These are phyloP conservation scores for Barnettozyma wickerhamii DNA, from an alignment of 805 yeast genomes.

Conservation along the genomic window DNA sequence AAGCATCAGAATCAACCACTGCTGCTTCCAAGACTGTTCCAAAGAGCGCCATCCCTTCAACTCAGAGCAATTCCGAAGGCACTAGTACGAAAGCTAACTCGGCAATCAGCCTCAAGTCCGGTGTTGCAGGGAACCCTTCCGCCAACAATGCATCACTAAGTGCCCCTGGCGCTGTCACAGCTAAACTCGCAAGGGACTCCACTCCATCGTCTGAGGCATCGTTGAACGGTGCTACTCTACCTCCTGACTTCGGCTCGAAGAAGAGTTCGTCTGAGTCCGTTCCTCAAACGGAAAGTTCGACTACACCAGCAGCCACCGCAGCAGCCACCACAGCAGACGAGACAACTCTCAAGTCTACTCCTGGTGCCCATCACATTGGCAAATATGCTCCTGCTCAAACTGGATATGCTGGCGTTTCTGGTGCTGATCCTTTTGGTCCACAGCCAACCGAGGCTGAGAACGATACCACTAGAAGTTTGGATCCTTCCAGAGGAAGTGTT, in stretches of 20 bases:
- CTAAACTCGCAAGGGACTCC: neutral
- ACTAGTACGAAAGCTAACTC: neutral
- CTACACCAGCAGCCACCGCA: too few relatives aligned
- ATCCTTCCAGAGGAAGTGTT: slow-evolving; percentile 3
- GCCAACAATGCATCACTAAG: neutral
- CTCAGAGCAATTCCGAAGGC: slow-evolving; percentile 3
- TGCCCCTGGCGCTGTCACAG: neutral
- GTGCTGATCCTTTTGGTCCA: slow-evolving; percentile 8
- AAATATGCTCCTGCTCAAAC: slow-evolving; percentile 5
- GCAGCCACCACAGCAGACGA: too few relatives aligned
- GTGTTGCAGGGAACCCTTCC: neutral
- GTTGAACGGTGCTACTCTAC: slow-evolving; percentile 16
- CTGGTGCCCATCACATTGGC: neutral
- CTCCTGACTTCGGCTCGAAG: slow-evolving; percentile 22
- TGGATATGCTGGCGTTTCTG: slow-evolving; percentile 9
- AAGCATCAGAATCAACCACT: slow-evolving; percentile 11
- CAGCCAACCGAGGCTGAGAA: slow-evolving; percentile 6
- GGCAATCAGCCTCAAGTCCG: slow-evolving; percentile 2
- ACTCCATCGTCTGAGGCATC: slow-evolving; percentile 6
- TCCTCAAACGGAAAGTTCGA: too few relatives aligned
- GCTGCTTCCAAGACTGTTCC: slow-evolving; percentile 21
- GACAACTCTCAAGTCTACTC: neutral
- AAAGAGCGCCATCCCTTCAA: neutral
- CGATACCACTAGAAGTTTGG: slow-evolving; percentile 3
- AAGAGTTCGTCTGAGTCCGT: slow-evolving; percentile 12